Conservation (phyloP, 2,329 filamentous ascomycete species). For the Trichoderma sp. region DNA sequence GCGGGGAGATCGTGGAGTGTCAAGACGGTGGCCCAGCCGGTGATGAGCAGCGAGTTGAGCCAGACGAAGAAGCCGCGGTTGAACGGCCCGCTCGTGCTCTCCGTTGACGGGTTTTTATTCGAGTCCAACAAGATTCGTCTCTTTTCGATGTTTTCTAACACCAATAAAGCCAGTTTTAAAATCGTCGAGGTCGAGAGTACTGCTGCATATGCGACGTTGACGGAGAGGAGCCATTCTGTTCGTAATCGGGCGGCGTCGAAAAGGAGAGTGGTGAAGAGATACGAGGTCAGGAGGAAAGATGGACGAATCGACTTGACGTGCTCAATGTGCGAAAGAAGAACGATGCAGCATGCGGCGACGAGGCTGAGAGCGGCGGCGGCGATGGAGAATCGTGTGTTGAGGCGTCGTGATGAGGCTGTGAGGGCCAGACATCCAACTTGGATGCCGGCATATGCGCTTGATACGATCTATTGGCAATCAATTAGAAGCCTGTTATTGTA, state of each 20-base stretch:
- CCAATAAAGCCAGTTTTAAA: conserved; percentile 36
- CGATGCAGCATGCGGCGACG: conserved; percentile 36
- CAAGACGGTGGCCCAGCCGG: conserved; percentile 49
- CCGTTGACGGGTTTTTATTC: conserved; percentile 49
- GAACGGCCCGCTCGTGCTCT: conserved; percentile 51
- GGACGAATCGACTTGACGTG: conserved; percentile 43
- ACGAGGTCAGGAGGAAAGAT: conserved; percentile 39
- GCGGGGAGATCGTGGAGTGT: conserved; percentile 37
- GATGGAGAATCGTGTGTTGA: conserved; percentile 39
- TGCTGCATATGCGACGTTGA: conserved; percentile 35
- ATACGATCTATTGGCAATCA: conserved; percentile 31
- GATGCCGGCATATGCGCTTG: conserved; percentile 34
- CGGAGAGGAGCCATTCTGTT: conserved; percentile 41
- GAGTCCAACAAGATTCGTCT: conserved; percentile 43
- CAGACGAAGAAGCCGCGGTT: conserved; percentile 42
- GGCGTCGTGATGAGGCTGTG: conserved; percentile 34
- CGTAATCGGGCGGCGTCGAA: conserved; percentile 42
- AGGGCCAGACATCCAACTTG: conserved; percentile 37
- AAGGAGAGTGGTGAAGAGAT: conserved; percentile 38
- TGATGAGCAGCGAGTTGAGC: conserved; percentile 50
- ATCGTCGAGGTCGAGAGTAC: conserved; percentile 34
- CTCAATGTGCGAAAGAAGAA: conserved; percentile 39
- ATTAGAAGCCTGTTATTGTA: not conserved
- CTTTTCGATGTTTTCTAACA: conserved; percentile 41
- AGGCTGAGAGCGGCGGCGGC: conserved; percentile 38